Evolutionary conservation across 495 filamentous ascomycete species (phyloP).

Genomic region (Lindgomyces ingoldianus): DNA sequence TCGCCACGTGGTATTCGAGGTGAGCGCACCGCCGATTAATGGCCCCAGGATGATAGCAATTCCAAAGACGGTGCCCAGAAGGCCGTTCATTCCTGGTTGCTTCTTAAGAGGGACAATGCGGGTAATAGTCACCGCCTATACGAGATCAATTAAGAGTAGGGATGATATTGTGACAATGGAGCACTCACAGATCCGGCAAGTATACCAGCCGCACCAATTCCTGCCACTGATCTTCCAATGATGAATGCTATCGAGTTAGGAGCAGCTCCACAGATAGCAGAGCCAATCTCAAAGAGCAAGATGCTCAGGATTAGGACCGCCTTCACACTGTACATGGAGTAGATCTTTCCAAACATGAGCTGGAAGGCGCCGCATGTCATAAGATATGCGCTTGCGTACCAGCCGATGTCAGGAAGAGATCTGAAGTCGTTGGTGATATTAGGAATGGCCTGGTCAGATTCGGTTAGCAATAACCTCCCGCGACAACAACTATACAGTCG

Average conservation of each 20-base stretch:
- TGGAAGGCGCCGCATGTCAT: constrained; percentile 71
- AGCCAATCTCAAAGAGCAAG: constrained; percentile 83
- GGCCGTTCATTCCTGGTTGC: constrained; percentile 69
- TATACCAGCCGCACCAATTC: constrained; percentile 23
- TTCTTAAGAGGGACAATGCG: constrained; percentile 70
- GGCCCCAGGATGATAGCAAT: constrained; percentile 58
- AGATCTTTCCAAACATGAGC: constrained; percentile 73
- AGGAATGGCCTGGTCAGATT: too few species aligned
- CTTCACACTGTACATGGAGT: constrained; percentile 68
- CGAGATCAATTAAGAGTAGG: too few species aligned
- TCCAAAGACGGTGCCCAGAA: constrained; percentile 77
- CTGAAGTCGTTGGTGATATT: too few species aligned
- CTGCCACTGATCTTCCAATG: constrained; percentile 38
- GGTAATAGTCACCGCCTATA: constrained; percentile 79
- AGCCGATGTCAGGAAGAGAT: too few species aligned
- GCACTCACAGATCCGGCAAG: too few species aligned
- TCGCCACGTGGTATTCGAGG: constrained; percentile 37
- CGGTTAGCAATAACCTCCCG: too few species aligned
- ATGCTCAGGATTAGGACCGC: constrained; percentile 53
- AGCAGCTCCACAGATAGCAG: constrained; percentile 58
- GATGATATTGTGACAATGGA: too few species aligned
- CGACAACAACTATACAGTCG: too few species aligned
- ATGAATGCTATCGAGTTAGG: constrained; percentile 1
- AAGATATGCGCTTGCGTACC: too few species aligned
- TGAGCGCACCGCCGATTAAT: constrained; percentile 43